Evolutionary conservation across 306 rosid species (phyloP), one percentile per base, ranked within the genome.

Genomic region (barrel medic (Medicago truncatula)): DNA sequence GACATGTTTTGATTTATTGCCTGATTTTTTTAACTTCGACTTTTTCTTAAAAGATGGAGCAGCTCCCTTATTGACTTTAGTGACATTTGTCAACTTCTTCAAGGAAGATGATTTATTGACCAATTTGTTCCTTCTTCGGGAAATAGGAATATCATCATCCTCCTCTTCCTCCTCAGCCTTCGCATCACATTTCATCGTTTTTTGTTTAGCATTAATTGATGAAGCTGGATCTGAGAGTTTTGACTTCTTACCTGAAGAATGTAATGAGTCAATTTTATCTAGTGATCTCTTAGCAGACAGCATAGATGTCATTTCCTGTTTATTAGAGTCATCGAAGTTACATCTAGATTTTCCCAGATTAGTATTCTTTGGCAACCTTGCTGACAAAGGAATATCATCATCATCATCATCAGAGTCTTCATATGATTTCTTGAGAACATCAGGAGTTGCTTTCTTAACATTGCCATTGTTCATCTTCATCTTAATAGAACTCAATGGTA

Each of bases 1-100:
- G 58, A 86, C 86, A 84, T 92, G 89, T 78, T 84, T 92, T 10
- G 91, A 86, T 80, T 69, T 77, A 12, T 61, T 83, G 8, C 76
- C 85, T 25, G 81, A 39, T 64, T 89, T 82, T 46, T 82, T 82
- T 2, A 52, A 25, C 21, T 73, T 82, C 54, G 11, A 61, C 64
- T 71, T 78, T 79, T 85, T 82, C 75, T 85, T 85, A 46, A 76
- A 75, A 16, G 81, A 47, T 71, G 64, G 17, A 2, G 79, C 15
- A 46, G 75, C 49, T 44, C 68, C 46, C 80, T 79, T 85, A 17
- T 79, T 85, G 74, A 85, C 78, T 82, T 85, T 82, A 67, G 64
- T 52, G 14, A 18, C 77, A 73, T 75, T 82, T 43, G 71, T 44
- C 71, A 52, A 31, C 78, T 84, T 80, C 74, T 84, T 75, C 9